A percentile compares a stretch with the other conserved stretches of the same genome.
Evolutionary conservation across 768 basidiomycete genomes (phyloP).

Genomic region (Tylopilus felleus): DNA sequence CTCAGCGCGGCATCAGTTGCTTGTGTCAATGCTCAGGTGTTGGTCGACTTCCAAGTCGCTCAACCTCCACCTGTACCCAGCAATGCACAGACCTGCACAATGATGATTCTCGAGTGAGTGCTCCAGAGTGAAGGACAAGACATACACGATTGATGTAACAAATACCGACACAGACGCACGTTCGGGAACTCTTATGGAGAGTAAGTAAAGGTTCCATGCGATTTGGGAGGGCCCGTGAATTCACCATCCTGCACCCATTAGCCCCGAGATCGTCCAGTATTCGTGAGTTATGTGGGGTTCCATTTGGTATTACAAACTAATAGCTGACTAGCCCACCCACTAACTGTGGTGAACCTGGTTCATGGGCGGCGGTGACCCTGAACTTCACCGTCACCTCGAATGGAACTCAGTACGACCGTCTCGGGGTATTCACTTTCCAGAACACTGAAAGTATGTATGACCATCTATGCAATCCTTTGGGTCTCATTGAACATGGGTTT

Average conservation of each 20-base stretch:
- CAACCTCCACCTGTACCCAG: slow-evolving; percentile 69
- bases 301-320: not conserved
- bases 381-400: slow-evolving; percentile 79
- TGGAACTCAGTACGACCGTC: slow-evolving; percentile 72
- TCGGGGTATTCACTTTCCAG: slow-evolving; percentile 71
- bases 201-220: slow-evolving; percentile 37
- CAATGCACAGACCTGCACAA: slow-evolving; percentile 58
- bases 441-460: slow-evolving; percentile 65
- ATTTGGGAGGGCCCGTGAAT: not conserved
- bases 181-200: slow-evolving; percentile 69
- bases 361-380: slow-evolving; percentile 72
- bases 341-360: slow-evolving; percentile 64
- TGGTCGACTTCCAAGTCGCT: slow-evolving; percentile 68
- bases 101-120: slow-evolving; percentile 59
- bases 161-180: slow-evolving; percentile 46
- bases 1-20: slow-evolving; percentile 8
- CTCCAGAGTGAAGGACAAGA: not conserved
- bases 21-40: slow-evolving; percentile 24
- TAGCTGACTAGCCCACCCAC: slow-evolving; percentile 54
- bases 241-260: slow-evolving; percentile 24
- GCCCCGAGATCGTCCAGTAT: slow-evolving; percentile 62
- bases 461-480: not conserved
- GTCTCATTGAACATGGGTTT: not conserved
- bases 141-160: not conserved
- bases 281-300: slow-evolving; percentile 37